Base-by-base conservation (phyloP, 441 rosid genomes). In the Populus hybrid region DNA sequence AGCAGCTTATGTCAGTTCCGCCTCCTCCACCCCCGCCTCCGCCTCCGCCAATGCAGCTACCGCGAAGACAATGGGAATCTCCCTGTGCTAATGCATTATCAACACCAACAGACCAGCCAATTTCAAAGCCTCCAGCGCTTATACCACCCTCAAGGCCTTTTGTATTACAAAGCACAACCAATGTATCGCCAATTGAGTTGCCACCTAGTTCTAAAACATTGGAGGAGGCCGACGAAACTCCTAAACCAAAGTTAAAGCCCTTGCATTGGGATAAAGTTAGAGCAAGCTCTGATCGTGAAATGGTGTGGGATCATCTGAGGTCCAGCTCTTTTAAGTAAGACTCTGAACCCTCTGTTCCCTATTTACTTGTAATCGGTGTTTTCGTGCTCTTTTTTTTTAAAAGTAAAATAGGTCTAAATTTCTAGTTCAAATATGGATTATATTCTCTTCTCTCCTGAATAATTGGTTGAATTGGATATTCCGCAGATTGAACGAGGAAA, bases 181-280 rank as follows among this genome's bases (percentile, higher is more conserved):
- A 69, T 36, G 73, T 88, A 74, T 81, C 94, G 36, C 87, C 93
- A 6, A 80, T 82, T 18, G 92, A 84, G 82, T 72, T 83, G 88
- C 87, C 88, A 24, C 82, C 87, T 9, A 81, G 75, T 40, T 80
- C 82, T 26, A 81, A 80, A 30, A 23, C 87, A 53, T 69, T 18
- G 26, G 93, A 88, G 76, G 75, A 80, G 24, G 72, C 73, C 3
- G 93, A 89, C 18, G 95, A 93, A 50, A 82, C 90, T 83, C 86
- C 85, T 0, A 95, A 92, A 78, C 97, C 94, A 16, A 97, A 93
- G 88, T 77, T 97, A 69, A 94, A 97, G 87, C 96, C 98, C 3
- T 84, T 97, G 78, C 99, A 94, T 42, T 97, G 99, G 99, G 99
- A 97, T 81, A 97, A 97, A 92, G 98, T 97, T 66, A 88, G 98